phyloP scores from a whole-genome alignment of 441 rosid genomes.

The Croton laevigatus region DNA sequence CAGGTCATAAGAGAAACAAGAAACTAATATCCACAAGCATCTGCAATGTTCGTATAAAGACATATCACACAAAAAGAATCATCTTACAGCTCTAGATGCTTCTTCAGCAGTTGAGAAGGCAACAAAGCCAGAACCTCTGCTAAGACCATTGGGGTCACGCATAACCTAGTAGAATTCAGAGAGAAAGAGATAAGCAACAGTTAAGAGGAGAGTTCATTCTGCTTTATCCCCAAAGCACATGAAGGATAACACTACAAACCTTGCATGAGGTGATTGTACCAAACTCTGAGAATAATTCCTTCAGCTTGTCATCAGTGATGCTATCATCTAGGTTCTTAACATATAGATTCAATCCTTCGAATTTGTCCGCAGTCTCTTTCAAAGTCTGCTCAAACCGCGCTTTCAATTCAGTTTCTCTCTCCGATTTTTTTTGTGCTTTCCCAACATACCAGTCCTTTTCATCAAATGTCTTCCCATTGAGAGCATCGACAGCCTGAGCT shows the following conservation, averaged over 20 bases:
- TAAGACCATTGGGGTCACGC: conserved; percentile 69
- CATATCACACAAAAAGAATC: neutral
- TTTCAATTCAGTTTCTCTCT: conserved; percentile 60
- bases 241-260: conserved; percentile 33
- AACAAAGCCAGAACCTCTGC: conserved; percentile 78
- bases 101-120: conserved; percentile 73
- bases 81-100: conserved; percentile 73
- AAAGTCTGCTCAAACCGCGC: conserved; percentile 56
- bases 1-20: neutral
- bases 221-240: neutral
- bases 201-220: conserved; percentile 1
- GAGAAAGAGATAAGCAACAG: neutral
- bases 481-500: conserved; percentile 57
- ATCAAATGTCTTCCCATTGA: conserved; percentile 56
- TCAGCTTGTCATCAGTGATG: conserved; percentile 65
- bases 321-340: conserved; percentile 67
- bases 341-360: conserved; percentile 51
- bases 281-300: conserved; percentile 60
- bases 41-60: neutral
- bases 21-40: neutral
- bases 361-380: conserved; percentile 59
- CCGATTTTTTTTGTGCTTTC: conserved; percentile 66
- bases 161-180: conserved; percentile 47
- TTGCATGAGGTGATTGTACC: conserved; percentile 78
- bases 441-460: conserved; percentile 73